Base-by-base conservation (phyloP, 306 rosid species). In the Cyclanthera cordifolia region DNA sequence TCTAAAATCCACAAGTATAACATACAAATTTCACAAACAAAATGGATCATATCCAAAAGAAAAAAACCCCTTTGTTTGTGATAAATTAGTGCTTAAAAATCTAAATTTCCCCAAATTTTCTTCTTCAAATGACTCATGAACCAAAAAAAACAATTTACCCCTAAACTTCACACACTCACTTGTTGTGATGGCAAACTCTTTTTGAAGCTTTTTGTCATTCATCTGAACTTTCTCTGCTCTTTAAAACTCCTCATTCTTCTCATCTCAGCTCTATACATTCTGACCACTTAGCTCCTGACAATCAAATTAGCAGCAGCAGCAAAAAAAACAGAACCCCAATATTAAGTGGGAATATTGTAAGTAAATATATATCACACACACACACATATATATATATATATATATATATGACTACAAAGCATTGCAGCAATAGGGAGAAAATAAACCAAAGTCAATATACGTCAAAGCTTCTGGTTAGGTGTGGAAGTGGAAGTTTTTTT, bases 391-490 rank as follows among this genome's bases (percentile, higher is more conserved):
- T 55, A 55, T 21, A 32, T 32, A 32, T 32, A 32, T 32, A 32
- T 73, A 55, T 55, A 24, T 60, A 34, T 30, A 59, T 60, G 37
- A 79, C 78, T 32, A 32, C 37, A 32, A 32, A 32, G 37, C 37
- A 80, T 51, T 69, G 51, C 82, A 63, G 80, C 41, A 66, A 46
- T 23, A 46, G 70, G 23, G 34, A 46, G 70, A 66, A 66, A 24
- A 66, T 30, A 57, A 37, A 76, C 73, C 76, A 75, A 70, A 71
- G 82, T 70, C 70, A 50, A 50, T 78, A 70, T 67, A 72, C 61
- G 86, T 84, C 73, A 80, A 81, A 81, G 86, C 72, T 80, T 74
- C 71, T 74, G 88, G 88, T 86, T 77, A 66, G 80, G 87, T 82
- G 82, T 86, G 74, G 85, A 82, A 72, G 80, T 54, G n/a, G n/a